Percentiles rank a stretch among this genome's conserved stretches.
phyloP scores from a whole-genome alignment of 345 rosid genomes.

The Adansonia digitata region DNA sequence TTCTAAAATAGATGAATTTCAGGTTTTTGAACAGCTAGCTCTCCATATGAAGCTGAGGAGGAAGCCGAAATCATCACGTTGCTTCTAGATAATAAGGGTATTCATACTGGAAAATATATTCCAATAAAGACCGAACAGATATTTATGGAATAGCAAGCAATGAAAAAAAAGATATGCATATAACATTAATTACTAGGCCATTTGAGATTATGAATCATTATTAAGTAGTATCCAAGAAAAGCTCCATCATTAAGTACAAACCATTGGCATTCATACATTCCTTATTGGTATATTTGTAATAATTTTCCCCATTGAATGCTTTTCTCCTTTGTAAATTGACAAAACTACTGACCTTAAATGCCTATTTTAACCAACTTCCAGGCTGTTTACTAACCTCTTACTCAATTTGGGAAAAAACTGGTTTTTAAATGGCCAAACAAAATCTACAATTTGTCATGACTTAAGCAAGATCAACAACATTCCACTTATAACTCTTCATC shows the following conservation, averaged over 20 bases:
- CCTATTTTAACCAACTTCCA: not conserved
- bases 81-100: too few species aligned
- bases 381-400: not conserved
- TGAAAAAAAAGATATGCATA: too few species aligned
- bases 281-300: not conserved
- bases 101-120: too few species aligned
- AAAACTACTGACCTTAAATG: not conserved
- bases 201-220: too few species aligned
- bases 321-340: not conserved
- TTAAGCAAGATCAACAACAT: too few species aligned
- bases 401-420: not conserved
- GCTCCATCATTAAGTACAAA: not conserved
- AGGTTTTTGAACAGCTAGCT: not conserved
- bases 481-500: too few species aligned
- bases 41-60: too few species aligned
- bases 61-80: not conserved
- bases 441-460: not conserved
- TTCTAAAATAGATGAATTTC: not conserved
- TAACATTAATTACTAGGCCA: too few species aligned
- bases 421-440: not conserved
- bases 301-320: not conserved
- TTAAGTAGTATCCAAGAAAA: too few species aligned
- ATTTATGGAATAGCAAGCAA: too few species aligned
- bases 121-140: too few species aligned
- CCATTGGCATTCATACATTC: not conserved